Conservation (phyloP, 2,329 filamentous ascomycete genomes). For the Monosporascus ibericus region DNA sequence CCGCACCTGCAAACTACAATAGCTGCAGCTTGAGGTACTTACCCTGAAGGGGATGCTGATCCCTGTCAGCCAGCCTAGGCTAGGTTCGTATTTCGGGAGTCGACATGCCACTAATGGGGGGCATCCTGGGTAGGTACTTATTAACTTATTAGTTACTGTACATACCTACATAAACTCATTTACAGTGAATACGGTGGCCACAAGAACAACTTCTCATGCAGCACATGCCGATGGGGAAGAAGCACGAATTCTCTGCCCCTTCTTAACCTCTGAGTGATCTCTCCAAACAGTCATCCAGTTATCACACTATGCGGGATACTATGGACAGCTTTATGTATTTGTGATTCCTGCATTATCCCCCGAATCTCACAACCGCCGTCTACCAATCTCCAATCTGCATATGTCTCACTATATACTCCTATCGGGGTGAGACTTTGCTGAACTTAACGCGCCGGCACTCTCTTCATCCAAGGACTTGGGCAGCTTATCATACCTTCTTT, state of each 20-base stretch:
- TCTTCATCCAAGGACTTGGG: not conserved
- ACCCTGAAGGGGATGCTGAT: not conserved
- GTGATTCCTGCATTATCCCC: not conserved
- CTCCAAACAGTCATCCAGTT: not conserved
- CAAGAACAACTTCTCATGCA: constrained; percentile 1
- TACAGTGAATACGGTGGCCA: constrained; percentile 19
- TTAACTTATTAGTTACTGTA: not conserved
- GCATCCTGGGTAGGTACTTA: no score
- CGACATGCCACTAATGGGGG: no score
- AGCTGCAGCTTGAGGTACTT: not conserved
- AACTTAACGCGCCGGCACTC: not conserved
- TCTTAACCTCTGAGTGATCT: not conserved
- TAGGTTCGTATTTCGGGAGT: no score
- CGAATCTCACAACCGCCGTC: no score
- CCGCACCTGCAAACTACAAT: not conserved
- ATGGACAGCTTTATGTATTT: not conserved
- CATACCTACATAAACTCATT: constrained; percentile 3
- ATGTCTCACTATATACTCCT: not conserved
- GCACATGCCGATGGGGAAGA: no score
- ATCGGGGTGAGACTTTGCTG: not conserved
- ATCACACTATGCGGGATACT: not conserved
- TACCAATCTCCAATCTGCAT: no score
- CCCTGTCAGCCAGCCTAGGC: no score
- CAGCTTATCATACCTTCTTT: not conserved
- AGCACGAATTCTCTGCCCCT: no score